These are phyloP conservation scores for Naegleria fowleri DNA, from an alignment of 208 protist species.

Conservation along the genomic window DNA sequence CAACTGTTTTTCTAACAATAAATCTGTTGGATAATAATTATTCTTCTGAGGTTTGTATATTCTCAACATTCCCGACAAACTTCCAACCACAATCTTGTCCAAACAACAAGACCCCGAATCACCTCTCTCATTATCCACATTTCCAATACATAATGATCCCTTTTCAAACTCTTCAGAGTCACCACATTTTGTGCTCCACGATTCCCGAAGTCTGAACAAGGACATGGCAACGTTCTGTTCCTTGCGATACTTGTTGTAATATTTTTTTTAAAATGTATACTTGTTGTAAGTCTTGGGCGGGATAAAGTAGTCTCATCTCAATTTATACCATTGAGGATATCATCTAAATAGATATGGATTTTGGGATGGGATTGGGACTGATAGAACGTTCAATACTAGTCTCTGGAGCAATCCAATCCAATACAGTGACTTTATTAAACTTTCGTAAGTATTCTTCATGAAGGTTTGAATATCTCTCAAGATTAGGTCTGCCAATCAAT, in stretches of 20 bases:
- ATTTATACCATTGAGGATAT: too few species aligned
- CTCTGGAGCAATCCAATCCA: too few species aligned
- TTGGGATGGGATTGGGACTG: too few species aligned
- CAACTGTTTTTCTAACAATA: constrained; percentile 72
- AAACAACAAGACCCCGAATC: background rate
- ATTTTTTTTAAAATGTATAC: background rate
- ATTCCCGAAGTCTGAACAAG: constrained; percentile 78
- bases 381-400: too few species aligned
- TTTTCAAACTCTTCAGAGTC: constrained; percentile 67
- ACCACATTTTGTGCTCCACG: constrained; percentile 66
- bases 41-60: constrained; percentile 64
- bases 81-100: constrained; percentile 66
- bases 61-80: constrained; percentile 70
- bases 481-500: too few species aligned
- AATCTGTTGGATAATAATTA: constrained; percentile 55
- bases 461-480: too few species aligned
- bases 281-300: background rate
- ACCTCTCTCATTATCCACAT: constrained; percentile 60
- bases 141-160: constrained; percentile 53
- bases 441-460: too few species aligned
- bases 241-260: too few species aligned
- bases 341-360: too few species aligned
- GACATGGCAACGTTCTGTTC: too few species aligned
- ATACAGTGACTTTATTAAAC: too few species aligned
- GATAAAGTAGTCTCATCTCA: too few species aligned